Evolutionary conservation across 208 protist genomes (phyloP), one percentile per base, ranked within the genome.

Genomic region (Vickermania ingenoplastis): DNA sequence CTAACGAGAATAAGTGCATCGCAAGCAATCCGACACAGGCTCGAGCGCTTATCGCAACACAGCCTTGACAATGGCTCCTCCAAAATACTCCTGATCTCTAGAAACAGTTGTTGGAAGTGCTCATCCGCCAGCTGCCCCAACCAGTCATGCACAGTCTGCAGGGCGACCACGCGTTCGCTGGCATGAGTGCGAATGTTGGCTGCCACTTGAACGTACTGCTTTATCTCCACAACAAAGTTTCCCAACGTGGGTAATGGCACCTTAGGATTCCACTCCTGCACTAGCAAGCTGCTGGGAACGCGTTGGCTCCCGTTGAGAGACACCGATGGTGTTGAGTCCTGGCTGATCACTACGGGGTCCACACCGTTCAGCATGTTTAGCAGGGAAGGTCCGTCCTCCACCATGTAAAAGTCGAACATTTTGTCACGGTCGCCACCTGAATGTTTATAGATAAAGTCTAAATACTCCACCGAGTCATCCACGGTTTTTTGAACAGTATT

Each of bases 401-500:
- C 84, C 81, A 92, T 90, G 67, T 92, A 94, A 24, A 94, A 81
- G 48, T 68, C 65, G 31, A 89, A 92, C 60, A 91, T 78, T 14
- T 41, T 55, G 2, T 81, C 71, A 17, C 65, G 49, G 58, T 75
- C 71, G 57, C 75, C 75, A 24, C 65, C 52, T 1, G 84, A 72
- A 17, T 70, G 57, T 57, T 49, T 53, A 56, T 83, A 30, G 28
- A 95, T 89, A 61, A 74, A 95, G 69, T 84, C 67, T 11, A 95
- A 59, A 58, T 95, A 95, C 70, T 95, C 83, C 30, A 86, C 63
- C 30, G 73, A 69, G 54, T 84, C 73, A 2, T 65, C 54, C 13
- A 95, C 61, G 23, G 70, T 77, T 51, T 75, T 60, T 29, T 87
- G 73, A 2, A 83, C 82, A 24, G 71, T 87, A 31, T 67, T 69